Evolutionary conservation across 2,329 filamentous ascomycete genomes (phyloP).

Genomic region (Berkeleyomyces rouxiae): DNA sequence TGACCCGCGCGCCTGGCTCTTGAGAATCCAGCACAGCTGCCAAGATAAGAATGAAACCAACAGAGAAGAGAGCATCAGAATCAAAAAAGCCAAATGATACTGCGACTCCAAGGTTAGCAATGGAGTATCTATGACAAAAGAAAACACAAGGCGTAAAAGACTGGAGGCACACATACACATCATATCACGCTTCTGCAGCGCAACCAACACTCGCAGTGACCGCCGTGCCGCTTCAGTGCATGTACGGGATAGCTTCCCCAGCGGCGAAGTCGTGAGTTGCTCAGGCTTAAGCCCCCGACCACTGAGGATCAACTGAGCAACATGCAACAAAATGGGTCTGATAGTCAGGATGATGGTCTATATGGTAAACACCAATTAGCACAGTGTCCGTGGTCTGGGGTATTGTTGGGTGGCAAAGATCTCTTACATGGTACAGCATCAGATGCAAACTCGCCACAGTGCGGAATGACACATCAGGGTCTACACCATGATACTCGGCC

Average conservation of each 20-base stretch:
- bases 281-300: slow-evolving; percentile 16
- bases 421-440: slow-evolving; percentile 20
- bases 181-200: slow-evolving; percentile 19
- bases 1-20: slow-evolving; percentile 6
- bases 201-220: slow-evolving; percentile 18
- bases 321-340: slow-evolving; percentile 19
- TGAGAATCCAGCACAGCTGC: slow-evolving; percentile 12
- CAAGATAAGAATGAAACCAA: slow-evolving; percentile 13
- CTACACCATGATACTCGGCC: slow-evolving; percentile 15
- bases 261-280: slow-evolving; percentile 17
- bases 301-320: slow-evolving; percentile 18
- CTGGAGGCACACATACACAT: slow-evolving; percentile 15
- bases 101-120: neutral
- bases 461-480: slow-evolving; percentile 18
- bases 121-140: neutral
- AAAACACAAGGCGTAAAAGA: neutral
- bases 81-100: slow-evolving; percentile 14
- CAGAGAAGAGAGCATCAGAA: slow-evolving; percentile 13
- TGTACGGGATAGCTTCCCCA: slow-evolving; percentile 18
- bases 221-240: slow-evolving; percentile 20
- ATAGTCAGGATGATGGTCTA: slow-evolving; percentile 21
- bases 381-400: neutral
- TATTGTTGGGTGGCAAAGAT: neutral
- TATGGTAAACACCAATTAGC: neutral
- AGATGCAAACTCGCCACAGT: slow-evolving; percentile 21